A percentile compares a stretch with the other conserved stretches of the same genome.
Evolutionary conservation across 768 basidiomycete genomes (phyloP).

Genomic region (Kwoniella sp.): DNA sequence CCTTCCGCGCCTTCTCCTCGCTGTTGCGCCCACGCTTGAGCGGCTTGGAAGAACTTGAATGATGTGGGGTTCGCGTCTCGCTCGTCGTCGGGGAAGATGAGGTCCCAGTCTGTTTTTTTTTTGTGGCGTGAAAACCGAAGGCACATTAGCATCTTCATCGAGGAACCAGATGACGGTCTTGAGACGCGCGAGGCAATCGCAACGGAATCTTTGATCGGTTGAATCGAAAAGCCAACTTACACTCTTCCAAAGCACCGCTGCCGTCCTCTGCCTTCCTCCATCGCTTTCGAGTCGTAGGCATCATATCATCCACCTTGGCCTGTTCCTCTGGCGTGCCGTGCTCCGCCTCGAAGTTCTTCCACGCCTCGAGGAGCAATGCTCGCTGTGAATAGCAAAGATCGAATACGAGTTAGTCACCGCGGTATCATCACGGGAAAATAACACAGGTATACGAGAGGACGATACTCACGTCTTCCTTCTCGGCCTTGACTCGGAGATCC

Average conservation of each 20-base stretch:
- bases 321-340: conserved; percentile 74
- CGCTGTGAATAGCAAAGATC: conserved; percentile 63
- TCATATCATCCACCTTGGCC: conserved; percentile 83
- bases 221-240: conserved; percentile 36
- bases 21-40: conserved; percentile 73
- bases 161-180: not conserved
- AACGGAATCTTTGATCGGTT: too few relatives aligned
- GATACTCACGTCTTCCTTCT: conserved; percentile 80
- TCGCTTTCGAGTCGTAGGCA: conserved; percentile 86
- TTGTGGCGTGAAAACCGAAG: too few relatives aligned
- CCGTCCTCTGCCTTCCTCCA: conserved; percentile 83
- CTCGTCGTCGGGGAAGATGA: conserved; percentile 95
- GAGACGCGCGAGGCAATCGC: not conserved
- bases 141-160: too few relatives aligned
- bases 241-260: conserved; percentile 77
- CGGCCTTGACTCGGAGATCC: conserved; percentile 74
- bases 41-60: conserved; percentile 95
- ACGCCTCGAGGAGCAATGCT: conserved; percentile 85
- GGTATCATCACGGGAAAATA: too few relatives aligned
- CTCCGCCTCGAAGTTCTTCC: conserved; percentile 89
- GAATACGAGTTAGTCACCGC: not conserved
- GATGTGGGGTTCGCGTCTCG: conserved; percentile 86
- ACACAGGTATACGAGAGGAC: not conserved
- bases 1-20: conserved; percentile 36
- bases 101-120: conserved; percentile 88